A percentile compares a stretch with the other conserved stretches of the same genome.
Conservation (phyloP, 768 basidiomycete species). For the Boletus pseudo-olivaceus region DNA sequence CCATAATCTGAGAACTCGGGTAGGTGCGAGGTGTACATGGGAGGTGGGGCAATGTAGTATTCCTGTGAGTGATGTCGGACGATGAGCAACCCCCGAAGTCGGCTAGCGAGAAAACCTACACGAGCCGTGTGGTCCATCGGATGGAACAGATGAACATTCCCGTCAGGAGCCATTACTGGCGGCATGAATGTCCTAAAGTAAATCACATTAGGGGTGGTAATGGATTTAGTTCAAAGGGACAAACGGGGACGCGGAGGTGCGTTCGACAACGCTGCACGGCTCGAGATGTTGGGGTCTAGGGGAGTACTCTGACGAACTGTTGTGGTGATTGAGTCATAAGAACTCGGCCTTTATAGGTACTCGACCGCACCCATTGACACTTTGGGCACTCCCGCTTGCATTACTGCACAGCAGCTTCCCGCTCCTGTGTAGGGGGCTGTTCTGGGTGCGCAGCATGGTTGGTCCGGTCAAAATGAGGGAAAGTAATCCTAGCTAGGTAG, state of each 20-base stretch:
- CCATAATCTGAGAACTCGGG: neutral
- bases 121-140: neutral
- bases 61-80: slow-evolving; percentile 5
- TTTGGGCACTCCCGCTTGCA: neutral
- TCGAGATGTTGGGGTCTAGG: neutral
- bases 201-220: neutral
- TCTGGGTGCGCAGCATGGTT: slow-evolving; percentile 1
- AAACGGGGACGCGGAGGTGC: neutral
- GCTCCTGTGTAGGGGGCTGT: slow-evolving; percentile 23
- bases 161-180: neutral
- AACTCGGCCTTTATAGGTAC: slow-evolving; percentile 11
- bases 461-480: neutral
- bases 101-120: slow-evolving; percentile 7
- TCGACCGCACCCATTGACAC: slow-evolving; percentile 10
- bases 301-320: neutral
- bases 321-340: slow-evolving; percentile 10
- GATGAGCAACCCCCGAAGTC: neutral
- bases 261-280: neutral
- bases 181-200: slow-evolving; percentile 6
- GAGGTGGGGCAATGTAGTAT: neutral
- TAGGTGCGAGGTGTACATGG: neutral
- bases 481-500: neutral
- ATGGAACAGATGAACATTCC: neutral
- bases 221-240: neutral
- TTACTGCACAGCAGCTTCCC: slow-evolving; percentile 14